Conservation (phyloP, 1,284 basidiomycete genomes). For the Rhodofomes roseus region DNA sequence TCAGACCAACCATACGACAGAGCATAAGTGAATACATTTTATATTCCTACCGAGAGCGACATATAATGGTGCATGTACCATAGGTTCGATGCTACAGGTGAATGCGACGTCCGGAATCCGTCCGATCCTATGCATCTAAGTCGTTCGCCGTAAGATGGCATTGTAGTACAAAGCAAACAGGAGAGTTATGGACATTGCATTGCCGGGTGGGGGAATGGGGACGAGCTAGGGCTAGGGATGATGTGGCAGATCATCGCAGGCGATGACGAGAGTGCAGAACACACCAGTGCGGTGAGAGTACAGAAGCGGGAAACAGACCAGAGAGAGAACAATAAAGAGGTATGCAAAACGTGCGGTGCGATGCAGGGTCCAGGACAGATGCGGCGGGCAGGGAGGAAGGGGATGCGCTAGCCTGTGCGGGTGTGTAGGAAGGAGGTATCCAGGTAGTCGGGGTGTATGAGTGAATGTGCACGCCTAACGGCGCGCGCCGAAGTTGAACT, state of each 20-base stretch:
- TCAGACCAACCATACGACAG: too few relatives aligned
- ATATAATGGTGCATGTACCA: neutral
- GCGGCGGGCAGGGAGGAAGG: neutral
- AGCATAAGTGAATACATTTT: neutral
- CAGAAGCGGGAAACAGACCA: neutral
- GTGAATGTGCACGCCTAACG: neutral
- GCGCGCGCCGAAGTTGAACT: neutral
- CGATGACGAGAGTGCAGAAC: neutral
- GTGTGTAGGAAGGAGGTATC: neutral
- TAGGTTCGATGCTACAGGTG: conserved; percentile 1
- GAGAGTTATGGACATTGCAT: neutral
- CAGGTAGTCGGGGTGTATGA: neutral
- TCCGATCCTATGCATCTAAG: conserved; percentile 1
- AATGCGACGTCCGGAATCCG: neutral
- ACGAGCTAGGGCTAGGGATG: neutral
- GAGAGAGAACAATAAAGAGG: conserved; percentile 12
- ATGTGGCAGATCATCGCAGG: neutral
- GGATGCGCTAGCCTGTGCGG: neutral
- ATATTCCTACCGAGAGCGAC: neutral
- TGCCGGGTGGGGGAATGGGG: neutral
- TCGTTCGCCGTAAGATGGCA: conserved; percentile 1
- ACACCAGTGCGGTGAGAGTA: conserved; percentile 2
- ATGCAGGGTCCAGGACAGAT: conserved; percentile 3
- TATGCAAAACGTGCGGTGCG: conserved; percentile 14
- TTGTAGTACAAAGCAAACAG: conserved; percentile 2